phyloP scores from a whole-genome alignment of 177 flowering plant species.

The Vitis hybrid region DNA sequence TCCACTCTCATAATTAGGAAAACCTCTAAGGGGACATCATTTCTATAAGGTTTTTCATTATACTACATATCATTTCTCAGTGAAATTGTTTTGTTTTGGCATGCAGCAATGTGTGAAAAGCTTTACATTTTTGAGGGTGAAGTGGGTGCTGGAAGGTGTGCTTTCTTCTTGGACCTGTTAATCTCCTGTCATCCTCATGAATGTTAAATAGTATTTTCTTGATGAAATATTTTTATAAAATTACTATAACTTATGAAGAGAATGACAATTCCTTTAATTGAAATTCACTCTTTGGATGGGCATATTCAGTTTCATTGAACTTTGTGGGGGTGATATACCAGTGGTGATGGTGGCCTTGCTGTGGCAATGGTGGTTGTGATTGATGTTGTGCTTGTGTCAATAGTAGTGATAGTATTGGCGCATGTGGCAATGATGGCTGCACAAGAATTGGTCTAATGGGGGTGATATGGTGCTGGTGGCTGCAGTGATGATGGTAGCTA shows the following conservation, averaged over 20 bases:
- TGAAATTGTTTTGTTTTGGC: slow-evolving; percentile 18
- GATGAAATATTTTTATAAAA: neutral
- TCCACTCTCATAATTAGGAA: neutral
- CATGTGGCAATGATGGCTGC: too few relatives aligned
- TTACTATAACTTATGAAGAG: neutral
- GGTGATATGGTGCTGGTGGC: too few relatives aligned
- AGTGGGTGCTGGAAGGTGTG: slow-evolving; percentile 84
- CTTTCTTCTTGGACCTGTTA: slow-evolving; percentile 9
- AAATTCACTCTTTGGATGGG: too few relatives aligned
- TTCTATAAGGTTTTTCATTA: neutral
- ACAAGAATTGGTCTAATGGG: too few relatives aligned
- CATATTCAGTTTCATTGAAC: too few relatives aligned
- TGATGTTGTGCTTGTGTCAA: too few relatives aligned
- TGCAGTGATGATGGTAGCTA: too few relatives aligned
- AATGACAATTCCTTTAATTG: neutral
- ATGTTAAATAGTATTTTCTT: neutral
- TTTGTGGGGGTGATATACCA: too few relatives aligned
- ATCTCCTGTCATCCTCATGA: neutral
- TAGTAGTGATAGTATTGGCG: too few relatives aligned
- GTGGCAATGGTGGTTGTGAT: too few relatives aligned
- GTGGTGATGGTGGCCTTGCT: too few relatives aligned
- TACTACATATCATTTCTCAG: slow-evolving; percentile 7
- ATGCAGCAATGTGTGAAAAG: slow-evolving; percentile 79
- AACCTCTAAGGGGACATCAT: neutral
- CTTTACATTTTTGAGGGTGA: slow-evolving; percentile 66